Base-by-base conservation (phyloP, 2,329 filamentous ascomycete genomes). In the Calonectria honghensis region DNA sequence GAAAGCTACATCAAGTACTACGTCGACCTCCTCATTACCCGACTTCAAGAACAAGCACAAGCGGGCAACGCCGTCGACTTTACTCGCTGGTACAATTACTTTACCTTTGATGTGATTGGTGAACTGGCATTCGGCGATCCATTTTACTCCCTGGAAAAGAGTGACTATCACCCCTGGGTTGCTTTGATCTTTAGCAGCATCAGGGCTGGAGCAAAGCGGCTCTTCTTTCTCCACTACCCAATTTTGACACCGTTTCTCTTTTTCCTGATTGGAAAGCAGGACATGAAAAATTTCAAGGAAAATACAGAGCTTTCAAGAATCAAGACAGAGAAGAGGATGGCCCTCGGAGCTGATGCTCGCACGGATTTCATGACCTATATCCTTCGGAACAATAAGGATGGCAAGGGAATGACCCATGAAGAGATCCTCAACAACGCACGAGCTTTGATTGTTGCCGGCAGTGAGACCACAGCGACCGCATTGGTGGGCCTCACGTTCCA, bases 301-400 rank as follows among this genome's bases (percentile, higher is more conserved):
- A 20, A 14, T 16, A 27, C 2, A 5, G 57, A 63, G 16, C 57
- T 63, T 2, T 24, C 37, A 24, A 37, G 32, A 24, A 39, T 37
- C 24, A 63, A 63, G 24, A 41, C 57, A 13, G 57, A 63, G 35
- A 63, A 63, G 35, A 27, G 57, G 18, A 27, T 63, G 16, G 57
- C 57, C 18, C 57, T 63, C 20, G 57, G 57, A 27, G 10, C 35
- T 1, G 57, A 63, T 27, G 41, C 35, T 1, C 57, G 57, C 9
- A 63, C 39, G 10, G 57, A 63, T 63, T 63, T 63, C 24, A 63
- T 63, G 57, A 63, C 57, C 13, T 63, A 63, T 5, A 63, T 63
- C 37, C 57, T 63, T 9, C 57, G 57, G 2, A 27, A 63, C n/a
- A 63, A 63, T 24, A 63, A 29, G 16, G 57, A 63, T 27, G 57